phyloP scores from a whole-genome alignment of 2,329 filamentous ascomycete species.

The Didymellaceae sp. region DNA sequence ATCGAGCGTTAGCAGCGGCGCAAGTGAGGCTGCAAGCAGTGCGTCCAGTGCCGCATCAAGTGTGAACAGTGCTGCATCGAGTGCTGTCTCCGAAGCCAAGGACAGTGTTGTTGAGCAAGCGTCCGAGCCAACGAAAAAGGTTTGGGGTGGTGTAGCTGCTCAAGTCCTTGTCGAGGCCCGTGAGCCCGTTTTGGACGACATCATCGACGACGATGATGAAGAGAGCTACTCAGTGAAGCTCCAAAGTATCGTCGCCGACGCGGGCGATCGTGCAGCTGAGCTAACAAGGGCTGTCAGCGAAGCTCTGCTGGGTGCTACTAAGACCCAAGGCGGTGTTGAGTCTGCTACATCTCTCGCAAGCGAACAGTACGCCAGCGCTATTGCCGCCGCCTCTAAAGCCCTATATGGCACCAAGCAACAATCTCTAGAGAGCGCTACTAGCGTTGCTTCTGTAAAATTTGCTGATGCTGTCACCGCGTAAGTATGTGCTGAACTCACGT shows the following conservation, averaged over 20 bases:
- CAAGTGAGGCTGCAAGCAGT: slow-evolving; percentile 24
- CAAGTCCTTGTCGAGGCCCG: slow-evolving; percentile 57
- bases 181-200: slow-evolving; percentile 57
- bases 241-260: slow-evolving; percentile 59
- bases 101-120: slow-evolving; percentile 30
- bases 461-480: slow-evolving; percentile 64
- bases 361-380: slow-evolving; percentile 63
- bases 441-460: slow-evolving; percentile 62
- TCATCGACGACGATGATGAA: slow-evolving; percentile 56
- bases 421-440: slow-evolving; percentile 54
- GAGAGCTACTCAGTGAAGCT: slow-evolving; percentile 58
- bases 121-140: slow-evolving; percentile 53
- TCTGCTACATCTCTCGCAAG: slow-evolving; percentile 61
- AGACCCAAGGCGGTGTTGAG: slow-evolving; percentile 56
- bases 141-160: slow-evolving; percentile 62
- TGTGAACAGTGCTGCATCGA: no score
- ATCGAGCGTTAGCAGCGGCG: slow-evolving; percentile 25
- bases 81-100: slow-evolving; percentile 23
- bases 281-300: slow-evolving; percentile 64
- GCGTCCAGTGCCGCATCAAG: slow-evolving; percentile 27
- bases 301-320: slow-evolving; percentile 57
- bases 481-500: slow-evolving; percentile 32
- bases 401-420: slow-evolving; percentile 59
- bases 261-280: slow-evolving; percentile 60
- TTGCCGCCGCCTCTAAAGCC: slow-evolving; percentile 63